These are phyloP conservation scores for Epichloe gansuensis DNA, from an alignment of 2,329 filamentous ascomycete species.

Conservation along the genomic window DNA sequence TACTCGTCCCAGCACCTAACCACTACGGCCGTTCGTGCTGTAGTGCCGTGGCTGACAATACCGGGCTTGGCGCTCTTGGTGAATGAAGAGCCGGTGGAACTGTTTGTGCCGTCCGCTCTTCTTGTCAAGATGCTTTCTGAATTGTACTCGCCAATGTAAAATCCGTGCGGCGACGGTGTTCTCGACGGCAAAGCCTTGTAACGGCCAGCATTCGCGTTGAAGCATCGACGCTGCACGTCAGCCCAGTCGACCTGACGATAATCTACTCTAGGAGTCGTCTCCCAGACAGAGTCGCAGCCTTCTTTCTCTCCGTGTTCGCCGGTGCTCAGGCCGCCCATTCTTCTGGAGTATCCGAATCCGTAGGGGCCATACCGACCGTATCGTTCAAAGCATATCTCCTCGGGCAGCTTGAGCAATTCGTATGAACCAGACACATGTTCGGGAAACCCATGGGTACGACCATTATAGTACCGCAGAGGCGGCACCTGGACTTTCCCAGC, in stretches of 20 bases:
- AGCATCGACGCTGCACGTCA: conserved; percentile 63
- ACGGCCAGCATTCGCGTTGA: conserved; percentile 54
- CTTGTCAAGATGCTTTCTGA: not conserved
- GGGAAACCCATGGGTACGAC: conserved; percentile 74
- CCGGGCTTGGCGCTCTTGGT: conserved; percentile 5
- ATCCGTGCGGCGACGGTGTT: conserved; percentile 33
- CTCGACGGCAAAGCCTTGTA: conserved; percentile 42
- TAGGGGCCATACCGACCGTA: conserved; percentile 84
- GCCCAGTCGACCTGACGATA: conserved; percentile 70
- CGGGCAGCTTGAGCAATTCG: conserved; percentile 61
- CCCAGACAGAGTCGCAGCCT: conserved; percentile 71
- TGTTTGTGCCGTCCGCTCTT: conserved; percentile 1
- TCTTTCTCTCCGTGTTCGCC: conserved; percentile 75
- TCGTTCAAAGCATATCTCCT: conserved; percentile 87
- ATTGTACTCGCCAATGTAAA: conserved; percentile 27
- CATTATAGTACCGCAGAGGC: conserved; percentile 58
- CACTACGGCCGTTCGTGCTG: conserved; percentile 55
- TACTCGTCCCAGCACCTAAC: conserved; percentile 76
- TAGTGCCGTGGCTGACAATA: conserved; percentile 10
- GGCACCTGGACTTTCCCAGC: conserved; percentile 56
- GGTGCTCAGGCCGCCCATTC: conserved; percentile 70
- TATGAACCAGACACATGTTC: conserved; percentile 81
- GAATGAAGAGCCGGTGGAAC: not conserved
- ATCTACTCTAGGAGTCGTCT: conserved; percentile 57
- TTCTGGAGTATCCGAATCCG: conserved; percentile 72